Percentiles rank a stretch among this genome's conserved stretches.
phyloP scores from a whole-genome alignment of 2,329 filamentous ascomycete genomes.

The Penicillium decumbens region DNA sequence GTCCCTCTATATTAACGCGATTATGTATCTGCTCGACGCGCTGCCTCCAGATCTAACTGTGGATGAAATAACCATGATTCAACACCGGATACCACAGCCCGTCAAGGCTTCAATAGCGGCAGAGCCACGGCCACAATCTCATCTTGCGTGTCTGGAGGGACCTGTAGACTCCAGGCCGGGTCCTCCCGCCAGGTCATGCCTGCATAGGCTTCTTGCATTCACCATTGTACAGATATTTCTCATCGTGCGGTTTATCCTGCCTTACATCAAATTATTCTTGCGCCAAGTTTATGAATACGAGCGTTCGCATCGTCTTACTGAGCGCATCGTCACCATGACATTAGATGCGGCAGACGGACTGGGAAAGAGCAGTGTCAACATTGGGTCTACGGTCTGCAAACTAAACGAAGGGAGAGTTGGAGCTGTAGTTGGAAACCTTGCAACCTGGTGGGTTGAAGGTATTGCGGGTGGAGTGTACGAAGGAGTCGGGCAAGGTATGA shows the following conservation, averaged over 20 bases:
- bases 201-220: constrained; percentile 57
- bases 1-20: constrained; percentile 34
- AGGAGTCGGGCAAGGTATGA: constrained; percentile 54
- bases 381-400: constrained; percentile 54
- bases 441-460: constrained; percentile 59
- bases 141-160: neutral
- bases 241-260: constrained; percentile 56
- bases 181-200: constrained; percentile 40
- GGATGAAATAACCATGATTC: constrained; percentile 30
- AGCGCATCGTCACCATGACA: constrained; percentile 52
- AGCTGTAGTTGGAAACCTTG: constrained; percentile 52
- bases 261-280: constrained; percentile 56
- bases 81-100: constrained; percentile 24
- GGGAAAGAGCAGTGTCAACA: constrained; percentile 48
- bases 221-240: constrained; percentile 57
- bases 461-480: constrained; percentile 64
- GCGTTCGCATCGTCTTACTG: constrained; percentile 60
- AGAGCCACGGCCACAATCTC: neutral
- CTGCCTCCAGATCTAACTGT: constrained; percentile 29
- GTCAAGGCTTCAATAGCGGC: constrained; percentile 16
- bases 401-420: constrained; percentile 64
- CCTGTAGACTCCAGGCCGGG: neutral
- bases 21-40: constrained; percentile 38
- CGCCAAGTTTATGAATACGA: constrained; percentile 58
- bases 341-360: constrained; percentile 52